A percentile compares a stretch with the other conserved stretches of the same genome.
These are phyloP conservation scores for Salvia miltiorrhiza DNA, from an alignment of 257 asterid genomes.

Conservation along the genomic window DNA sequence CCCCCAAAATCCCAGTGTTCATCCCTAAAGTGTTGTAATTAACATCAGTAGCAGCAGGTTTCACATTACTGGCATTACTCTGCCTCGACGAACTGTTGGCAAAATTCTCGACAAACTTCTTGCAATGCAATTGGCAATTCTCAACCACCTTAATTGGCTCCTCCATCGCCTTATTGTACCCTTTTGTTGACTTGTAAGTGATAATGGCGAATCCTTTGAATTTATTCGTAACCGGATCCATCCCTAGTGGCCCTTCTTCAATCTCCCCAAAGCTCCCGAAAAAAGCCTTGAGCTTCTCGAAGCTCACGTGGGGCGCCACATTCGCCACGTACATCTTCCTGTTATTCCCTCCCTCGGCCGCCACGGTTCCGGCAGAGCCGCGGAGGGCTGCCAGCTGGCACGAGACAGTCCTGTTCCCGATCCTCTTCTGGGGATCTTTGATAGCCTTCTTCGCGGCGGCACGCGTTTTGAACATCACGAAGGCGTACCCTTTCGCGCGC, in stretches of 20 bases:
- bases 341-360: constrained; percentile 26
- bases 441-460: constrained; percentile 58
- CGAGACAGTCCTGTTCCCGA: constrained; percentile 48
- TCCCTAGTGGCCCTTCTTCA: constrained; percentile 66
- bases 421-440: constrained; percentile 58
- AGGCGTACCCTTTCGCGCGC: constrained; percentile 76
- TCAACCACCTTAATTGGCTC: constrained; percentile 69
- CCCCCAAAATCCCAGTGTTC: constrained; percentile 30
- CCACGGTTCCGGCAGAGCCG: constrained; percentile 12
- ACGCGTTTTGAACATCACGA: constrained; percentile 61
- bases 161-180: constrained; percentile 61
- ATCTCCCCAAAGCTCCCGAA: constrained; percentile 67
- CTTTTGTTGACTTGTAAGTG: constrained; percentile 48
- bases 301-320: constrained; percentile 53
- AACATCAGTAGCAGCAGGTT: constrained; percentile 26
- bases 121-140: constrained; percentile 67
- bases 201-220: constrained; percentile 71
- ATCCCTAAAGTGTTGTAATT: constrained; percentile 37
- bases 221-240: constrained; percentile 47
- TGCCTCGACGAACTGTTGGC: constrained; percentile 21
- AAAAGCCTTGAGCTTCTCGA: constrained; percentile 47
- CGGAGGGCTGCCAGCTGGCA: constrained; percentile 73
- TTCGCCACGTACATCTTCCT: constrained; percentile 66
- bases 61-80: constrained; percentile 5
- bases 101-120: constrained; percentile 49